Base-by-base conservation (phyloP, 768 basidiomycete genomes). In the Hortiboletus campestris region DNA sequence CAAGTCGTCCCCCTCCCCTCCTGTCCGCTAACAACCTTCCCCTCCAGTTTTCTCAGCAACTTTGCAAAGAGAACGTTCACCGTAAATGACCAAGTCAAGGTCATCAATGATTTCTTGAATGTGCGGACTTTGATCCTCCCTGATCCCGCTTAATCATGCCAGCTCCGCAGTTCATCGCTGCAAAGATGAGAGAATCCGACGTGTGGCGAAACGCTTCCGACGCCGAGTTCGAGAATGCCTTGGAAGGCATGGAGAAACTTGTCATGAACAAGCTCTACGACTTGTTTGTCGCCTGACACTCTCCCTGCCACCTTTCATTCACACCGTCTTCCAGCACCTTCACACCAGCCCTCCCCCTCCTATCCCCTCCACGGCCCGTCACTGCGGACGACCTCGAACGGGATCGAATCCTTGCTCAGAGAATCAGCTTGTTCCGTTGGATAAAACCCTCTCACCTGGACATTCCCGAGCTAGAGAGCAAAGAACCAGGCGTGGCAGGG, bases 221-320 rank as follows among this genome's bases (percentile, higher is more conserved):
- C 20, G 74, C 76, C 7, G 94, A 98, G 70, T 98, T 99, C 61
- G 97, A 98, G 51, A 95, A 96, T 64, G 93, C 94, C 0, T 83
- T 94, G 78, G 97, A 99, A 73, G 95, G 94, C 49, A 98, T 98
- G 93, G 97, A 99, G 79, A 99, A 99, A 72, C 82, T 99, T 8
- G 97, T 99, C 62, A 98, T 99, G 97, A 99, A 98, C 64, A 79
- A 94, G 49, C 75, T 98, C 49, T 98, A 97, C 71, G 92, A 94
- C 63, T 93, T 91, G 95, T 98, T 58, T 67, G 89, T 84, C 52
- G 6, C 46, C n/a, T 39, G 19, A 19, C 49, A 22, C 36, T 49
- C 58, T 12, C 19, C 14, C 20, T 35, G 12, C 2, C 55, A 28
- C 13, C 40, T 31, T 56, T 60, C 54, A 49, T 50, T 39, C 49